Evolutionary conservation across 192 early-diverging fungal genomes (phyloP), one percentile per base, ranked within the genome.

Genomic region (Coemansia aciculifera): DNA sequence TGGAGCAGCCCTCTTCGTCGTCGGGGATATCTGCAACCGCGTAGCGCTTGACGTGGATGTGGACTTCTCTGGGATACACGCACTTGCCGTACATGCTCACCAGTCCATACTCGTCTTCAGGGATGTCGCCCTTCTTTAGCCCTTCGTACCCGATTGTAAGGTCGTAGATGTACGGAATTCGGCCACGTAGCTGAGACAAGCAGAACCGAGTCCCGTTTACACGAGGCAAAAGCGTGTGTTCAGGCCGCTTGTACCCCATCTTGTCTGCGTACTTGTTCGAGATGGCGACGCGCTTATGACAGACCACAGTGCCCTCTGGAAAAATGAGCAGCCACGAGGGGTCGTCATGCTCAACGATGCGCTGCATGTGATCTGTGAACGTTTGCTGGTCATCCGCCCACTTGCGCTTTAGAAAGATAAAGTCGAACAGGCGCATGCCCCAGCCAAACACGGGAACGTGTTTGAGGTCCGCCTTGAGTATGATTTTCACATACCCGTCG

Each of bases 301-400:
- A 93, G 34, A 94, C 86, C 12, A 95, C 89, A 15, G 97, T 99
- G 62, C 97, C 97, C 79, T 99, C 97, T 0, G 97, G 97, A 83
- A 95, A 99, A 21, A 99, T 87, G 19, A 97, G 84, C 27, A 99
- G 87, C 95, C 93, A 95, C 43, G 94, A 81, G 17, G 95, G 95
- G 27, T 88, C 79, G 37, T 89, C 78, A 9, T 77, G 78, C 11
- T 75, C 70, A 61, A 89, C 78, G 13, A 87, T 88, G 38, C 72
- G 74, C 49, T 66, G 59, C 68, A 91, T 77, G 51, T 90, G 90
- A 3, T 83, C 66, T 40, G 75, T 63, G 69, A 94, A 87, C 12
- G 78, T 86, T 17, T 76, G 74, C 62, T 87, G 85, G 83, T 96
- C 94, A 63, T 91, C 83, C 15, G 84, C 87, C 87, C 88, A 90